Evolutionary conservation across 192 early-diverging fungal genomes (phyloP).

Genomic region (Linnemannia elongata): DNA sequence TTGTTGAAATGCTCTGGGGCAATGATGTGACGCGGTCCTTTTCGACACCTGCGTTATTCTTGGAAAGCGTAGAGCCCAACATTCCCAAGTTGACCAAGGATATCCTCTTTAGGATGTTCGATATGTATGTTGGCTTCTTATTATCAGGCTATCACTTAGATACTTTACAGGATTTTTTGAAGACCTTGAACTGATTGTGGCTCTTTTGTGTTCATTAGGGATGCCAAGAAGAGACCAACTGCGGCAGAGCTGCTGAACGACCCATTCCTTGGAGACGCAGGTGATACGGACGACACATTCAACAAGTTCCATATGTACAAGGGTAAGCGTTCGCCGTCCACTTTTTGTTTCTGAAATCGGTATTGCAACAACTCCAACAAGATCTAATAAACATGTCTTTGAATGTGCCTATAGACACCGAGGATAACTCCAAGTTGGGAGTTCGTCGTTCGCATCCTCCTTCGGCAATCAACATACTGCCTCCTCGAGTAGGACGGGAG

Average conservation of each 20-base stretch:
- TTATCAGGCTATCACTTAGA: background rate
- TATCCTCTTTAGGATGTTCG: constrained; percentile 72
- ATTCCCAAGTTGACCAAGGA: constrained; percentile 65
- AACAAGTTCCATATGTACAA: constrained; percentile 61
- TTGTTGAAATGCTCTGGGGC: constrained; percentile 81
- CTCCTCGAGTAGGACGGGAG: constrained; percentile 35
- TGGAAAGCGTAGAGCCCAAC: constrained; percentile 59
- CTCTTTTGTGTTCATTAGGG: constrained; percentile 31
- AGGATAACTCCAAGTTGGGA: constrained; percentile 31
- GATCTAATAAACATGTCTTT: background rate
- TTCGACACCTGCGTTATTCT: constrained; percentile 64
- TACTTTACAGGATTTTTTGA: background rate
- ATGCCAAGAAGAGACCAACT: constrained; percentile 79
- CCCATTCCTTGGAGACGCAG: constrained; percentile 73
- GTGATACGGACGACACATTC: constrained; percentile 29
- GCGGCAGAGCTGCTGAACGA: constrained; percentile 81
- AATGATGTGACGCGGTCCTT: constrained; percentile 66
- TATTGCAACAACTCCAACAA: background rate
- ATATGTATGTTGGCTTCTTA: constrained; percentile 28
- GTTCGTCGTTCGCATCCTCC: constrained; percentile 27
- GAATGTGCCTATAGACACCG: constrained; percentile 13
- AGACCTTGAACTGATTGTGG: background rate
- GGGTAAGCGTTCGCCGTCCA: constrained; percentile 16
- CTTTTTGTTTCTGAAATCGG: constrained; percentile 44
- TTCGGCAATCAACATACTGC: constrained; percentile 31